These are phyloP conservation scores for Wickerhamomyces sp. DNA, from an alignment of 1,139 yeast genomes.

Conservation along the genomic window DNA sequence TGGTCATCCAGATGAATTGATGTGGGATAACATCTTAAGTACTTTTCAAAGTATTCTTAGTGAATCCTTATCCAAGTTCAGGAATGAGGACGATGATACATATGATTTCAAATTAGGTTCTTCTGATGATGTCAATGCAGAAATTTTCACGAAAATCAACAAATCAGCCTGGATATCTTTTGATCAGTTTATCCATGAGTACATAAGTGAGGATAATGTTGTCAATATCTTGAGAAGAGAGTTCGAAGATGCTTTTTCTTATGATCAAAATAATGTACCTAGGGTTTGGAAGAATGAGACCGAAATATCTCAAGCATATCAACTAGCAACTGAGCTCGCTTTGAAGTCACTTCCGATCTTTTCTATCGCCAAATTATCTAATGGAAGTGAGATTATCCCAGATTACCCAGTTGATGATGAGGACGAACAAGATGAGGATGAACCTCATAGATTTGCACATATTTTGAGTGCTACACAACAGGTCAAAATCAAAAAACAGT, in stretches of 20 bases:
- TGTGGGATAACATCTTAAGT: constrained; percentile 59
- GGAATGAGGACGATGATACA: constrained; percentile 17
- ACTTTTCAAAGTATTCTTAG: constrained; percentile 41
- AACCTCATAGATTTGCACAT: constrained; percentile 46
- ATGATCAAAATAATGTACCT: constrained; percentile 80
- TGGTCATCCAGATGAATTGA: constrained; percentile 38
- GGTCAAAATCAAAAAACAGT: constrained; percentile 50
- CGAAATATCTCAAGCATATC: constrained; percentile 67
- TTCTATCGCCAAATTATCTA: constrained; percentile 49
- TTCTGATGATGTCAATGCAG: constrained; percentile 35
- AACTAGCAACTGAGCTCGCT: constrained; percentile 54
- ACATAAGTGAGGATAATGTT: constrained; percentile 54
- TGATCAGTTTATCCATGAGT: constrained; percentile 53
- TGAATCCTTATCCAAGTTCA: constrained; percentile 28
- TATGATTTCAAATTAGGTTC: constrained; percentile 68
- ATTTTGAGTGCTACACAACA: constrained; percentile 57
- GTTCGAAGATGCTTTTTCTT: constrained; percentile 80
- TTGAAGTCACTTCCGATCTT: constrained; percentile 54
- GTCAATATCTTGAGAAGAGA: constrained; percentile 55
- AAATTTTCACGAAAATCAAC: constrained; percentile 40
- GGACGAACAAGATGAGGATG: constrained; percentile 37
- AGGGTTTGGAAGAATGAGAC: constrained; percentile 69
- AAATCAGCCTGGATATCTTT: constrained; percentile 63
- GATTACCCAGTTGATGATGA: constrained; percentile 41
- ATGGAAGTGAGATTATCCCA: constrained; percentile 54